phyloP scores from a whole-genome alignment of 2,329 filamentous ascomycete species.

The Sarocladiaceae sp. region DNA sequence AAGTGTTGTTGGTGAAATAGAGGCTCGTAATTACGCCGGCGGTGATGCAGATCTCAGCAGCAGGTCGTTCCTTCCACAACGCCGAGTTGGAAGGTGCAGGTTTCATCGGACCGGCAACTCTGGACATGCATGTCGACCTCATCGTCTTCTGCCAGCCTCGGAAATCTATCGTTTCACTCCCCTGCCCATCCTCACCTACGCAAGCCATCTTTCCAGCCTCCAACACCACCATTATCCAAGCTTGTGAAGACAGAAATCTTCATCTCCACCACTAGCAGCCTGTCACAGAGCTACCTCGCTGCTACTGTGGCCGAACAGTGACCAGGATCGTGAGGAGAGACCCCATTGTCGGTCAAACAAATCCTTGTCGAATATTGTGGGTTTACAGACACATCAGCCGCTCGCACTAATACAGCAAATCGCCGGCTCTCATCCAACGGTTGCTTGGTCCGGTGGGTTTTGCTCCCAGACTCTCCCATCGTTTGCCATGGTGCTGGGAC shows the following conservation, averaged over 20 bases:
- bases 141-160: neutral
- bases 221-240: neutral
- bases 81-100: too few species aligned
- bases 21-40: neutral
- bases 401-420: neutral
- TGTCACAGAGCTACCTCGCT: neutral
- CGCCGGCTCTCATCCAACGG: neutral
- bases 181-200: neutral
- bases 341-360: too few species aligned
- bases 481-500: too few species aligned
- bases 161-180: neutral
- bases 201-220: neutral
- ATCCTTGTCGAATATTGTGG: neutral
- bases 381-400: conserved; percentile 2
- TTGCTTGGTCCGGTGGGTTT: too few species aligned
- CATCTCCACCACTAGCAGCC: neutral
- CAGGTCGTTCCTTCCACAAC: neutral
- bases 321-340: conserved; percentile 1
- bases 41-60: neutral
- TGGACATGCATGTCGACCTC: too few species aligned
- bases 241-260: neutral
- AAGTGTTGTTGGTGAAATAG: neutral
- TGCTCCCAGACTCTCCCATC: too few species aligned
- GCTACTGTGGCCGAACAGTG: too few species aligned
- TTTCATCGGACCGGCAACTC: too few species aligned